Base-by-base conservation (phyloP, 306 rosid species). In the Castanopsis chinensis region DNA sequence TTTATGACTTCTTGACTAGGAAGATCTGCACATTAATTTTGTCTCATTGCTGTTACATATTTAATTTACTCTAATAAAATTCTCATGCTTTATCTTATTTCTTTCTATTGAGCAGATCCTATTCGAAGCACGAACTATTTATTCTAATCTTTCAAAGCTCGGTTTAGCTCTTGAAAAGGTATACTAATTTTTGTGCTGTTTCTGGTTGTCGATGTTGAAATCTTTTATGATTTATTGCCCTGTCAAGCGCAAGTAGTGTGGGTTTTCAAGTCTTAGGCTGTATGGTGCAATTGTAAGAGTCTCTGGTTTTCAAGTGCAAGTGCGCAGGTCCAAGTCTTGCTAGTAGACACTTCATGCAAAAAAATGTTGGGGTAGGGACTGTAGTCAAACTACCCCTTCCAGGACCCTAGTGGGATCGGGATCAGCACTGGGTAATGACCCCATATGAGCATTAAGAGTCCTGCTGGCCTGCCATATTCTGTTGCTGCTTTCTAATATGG, bases 151-250 rank as follows among this genome's bases (percentile, higher is more conserved):
- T 75, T 92, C 92, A 54, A 93, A 95, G 90, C 99, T 95, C 76
- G 97, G 90, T 33, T 86, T 93, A 81, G 99, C 99, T 28, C 91
- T 95, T 63, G 99, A 95, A 74, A 95, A 95, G 98, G 99, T 95
- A 89, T 72, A 67, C 79, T 72, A 32, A 19, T 27, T 18, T 17
- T 18, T 5, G 41, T 65, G 13, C 21, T 3, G 33, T 70, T 56
- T 19, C 75, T 25, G 3, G 19, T 54, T 10, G n/a, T 56, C 19
- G 33, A 12, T 21, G 15, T 79, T 28, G 64, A 12, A 19, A 13
- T 13, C 63, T 57, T 65, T 0, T 25, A 14, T 27, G 37, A 61
- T 61, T 61, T 61, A 61, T 25, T 25, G 17, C 14, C 30, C 27
- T 60, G 67, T 60, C 33, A 23, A 23, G 67, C 12, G 8, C 10